Evolutionary conservation across 2,329 filamentous ascomycete genomes (phyloP), one percentile per base, ranked within the genome.

Genomic region (Aureobasidium lini): DNA sequence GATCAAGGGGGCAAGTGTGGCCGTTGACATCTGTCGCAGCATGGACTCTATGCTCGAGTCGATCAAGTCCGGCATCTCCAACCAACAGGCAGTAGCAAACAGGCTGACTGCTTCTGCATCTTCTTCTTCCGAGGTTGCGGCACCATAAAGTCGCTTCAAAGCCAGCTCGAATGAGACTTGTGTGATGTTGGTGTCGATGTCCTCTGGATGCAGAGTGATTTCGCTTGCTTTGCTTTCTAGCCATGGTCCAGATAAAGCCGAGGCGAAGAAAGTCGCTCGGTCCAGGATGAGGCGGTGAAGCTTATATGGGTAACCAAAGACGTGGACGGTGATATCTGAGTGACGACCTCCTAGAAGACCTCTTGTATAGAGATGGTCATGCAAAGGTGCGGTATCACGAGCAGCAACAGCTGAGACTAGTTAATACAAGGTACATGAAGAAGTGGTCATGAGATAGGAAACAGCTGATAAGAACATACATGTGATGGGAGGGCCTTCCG

Each of bases 21-120:
- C 72, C 1, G 78, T 76, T 9, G 73, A 75, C 80, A 83, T 82
- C 59, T 81, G 79, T 13, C 79, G 76, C 15, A 83, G 69, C 60
- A 83, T 81, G 6, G 77, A 76, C 34, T 80, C 78, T 34, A 82
- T 79, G 29, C 79, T 77, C 6, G 74, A 73, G 49, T 82, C 79
- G 10, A 83, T 74, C 28, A 83, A 68, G 62, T 82, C 79, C 46
- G 79, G 75, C 79, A 83, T 82, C 62, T 83, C 80, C 23, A 83
- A 72, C 80, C 80, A 83, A 67, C 79, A 82, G 15, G 76, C 80
- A 3, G 79, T 81, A 0, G 80, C 79, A 64, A 83, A 82, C 4
- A 83, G 67, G 11, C 78, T 78, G 36, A 81, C 70, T n/a, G 80
- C 78, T 63, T 81, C 75, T 10, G 70, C 69, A 57, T 82, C 79